Evolutionary conservation across 768 basidiomycete genomes (phyloP), one percentile per base, ranked within the genome.

Genomic region (Boletus coccyginus): DNA sequence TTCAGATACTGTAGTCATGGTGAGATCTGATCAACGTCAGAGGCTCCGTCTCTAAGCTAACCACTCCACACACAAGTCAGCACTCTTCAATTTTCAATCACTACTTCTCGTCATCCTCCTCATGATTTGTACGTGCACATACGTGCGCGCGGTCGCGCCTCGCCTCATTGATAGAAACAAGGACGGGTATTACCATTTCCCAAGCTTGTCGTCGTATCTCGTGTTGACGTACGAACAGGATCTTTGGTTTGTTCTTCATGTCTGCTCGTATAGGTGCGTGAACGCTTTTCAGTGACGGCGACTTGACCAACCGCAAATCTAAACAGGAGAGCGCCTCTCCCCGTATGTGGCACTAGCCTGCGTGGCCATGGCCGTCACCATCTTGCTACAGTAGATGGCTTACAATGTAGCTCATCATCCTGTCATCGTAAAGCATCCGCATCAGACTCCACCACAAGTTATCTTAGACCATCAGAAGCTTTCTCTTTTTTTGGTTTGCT

Each of bases 21-120:
- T 67, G 29, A 58, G 66, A 24, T 36, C 12, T 12, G 13, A 14
- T 24, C 14, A 6, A 43, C 17, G 3, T 13, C 12, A 8, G 39
- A 19, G 1, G 1, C 32, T 13, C 4, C 7, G 12, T 14, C 14
- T 14, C 14, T 3, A 12, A 35, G 19, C 57, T 60, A 10, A 67
- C 52, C 38, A 19, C 14, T 5, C 40, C 39, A 35, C 8, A 35
- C 8, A 39, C 44, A 68, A 90, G 88, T 95, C 96, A 31, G 97
- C 97, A 3, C 81, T 99, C 24, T 98, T 98, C 86, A 96, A 98
- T 76, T 99, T 99, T 70, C 89, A 96, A 73, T 94, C 95, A 0
- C 81, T 99, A 19, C 81, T 99, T 19, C 86, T 96, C 66, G 94
- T 96, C 70, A 87, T 98, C 61, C 82, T 98, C 10, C 81, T 99